Conservation (phyloP, 208 protist species). For the Novymonas esmeraldas region DNA sequence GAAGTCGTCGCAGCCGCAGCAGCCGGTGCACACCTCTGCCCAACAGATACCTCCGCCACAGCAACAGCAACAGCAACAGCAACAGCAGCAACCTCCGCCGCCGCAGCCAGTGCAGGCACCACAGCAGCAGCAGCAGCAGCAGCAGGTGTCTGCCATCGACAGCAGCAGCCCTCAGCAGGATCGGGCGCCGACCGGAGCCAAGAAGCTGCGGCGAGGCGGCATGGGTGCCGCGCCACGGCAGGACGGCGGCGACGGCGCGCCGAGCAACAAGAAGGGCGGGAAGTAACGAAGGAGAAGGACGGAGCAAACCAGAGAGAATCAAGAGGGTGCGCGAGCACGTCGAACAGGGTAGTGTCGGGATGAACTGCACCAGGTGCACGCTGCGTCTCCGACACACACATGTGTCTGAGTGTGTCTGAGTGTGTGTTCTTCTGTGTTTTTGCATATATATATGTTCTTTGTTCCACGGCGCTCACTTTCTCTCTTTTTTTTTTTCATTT, state of each 20-base stretch:
- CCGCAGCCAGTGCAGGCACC: constrained; percentile 33
- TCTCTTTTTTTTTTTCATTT: background rate
- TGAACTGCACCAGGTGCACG: too few species aligned
- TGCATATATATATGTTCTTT: background rate
- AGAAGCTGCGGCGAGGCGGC: constrained; percentile 59
- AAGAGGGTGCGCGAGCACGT: too few species aligned
- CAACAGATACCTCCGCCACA: constrained; percentile 25
- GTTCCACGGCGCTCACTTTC: background rate
- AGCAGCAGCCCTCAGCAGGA: constrained; percentile 42
- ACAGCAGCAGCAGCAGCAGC: constrained; percentile 30
- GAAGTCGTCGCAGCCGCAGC: constrained; percentile 47
- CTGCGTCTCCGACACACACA: too few species aligned
- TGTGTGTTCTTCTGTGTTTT: background rate
- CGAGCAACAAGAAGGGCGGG: constrained; percentile 17
- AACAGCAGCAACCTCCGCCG: constrained; percentile 31
- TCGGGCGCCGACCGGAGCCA: constrained; percentile 18
- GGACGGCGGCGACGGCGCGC: constrained; percentile 19
- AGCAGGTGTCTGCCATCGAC: constrained; percentile 47
- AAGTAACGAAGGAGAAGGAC: constrained; percentile 13
- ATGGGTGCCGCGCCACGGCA: constrained; percentile 31
- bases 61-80: constrained; percentile 24
- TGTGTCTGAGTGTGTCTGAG: background rate
- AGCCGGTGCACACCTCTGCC: constrained; percentile 36
- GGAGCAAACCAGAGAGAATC: too few species aligned
- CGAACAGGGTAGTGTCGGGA: too few species aligned